Base-by-base conservation (phyloP, 495 filamentous ascomycete genomes). In the Clavariopsis aquatica region DNA sequence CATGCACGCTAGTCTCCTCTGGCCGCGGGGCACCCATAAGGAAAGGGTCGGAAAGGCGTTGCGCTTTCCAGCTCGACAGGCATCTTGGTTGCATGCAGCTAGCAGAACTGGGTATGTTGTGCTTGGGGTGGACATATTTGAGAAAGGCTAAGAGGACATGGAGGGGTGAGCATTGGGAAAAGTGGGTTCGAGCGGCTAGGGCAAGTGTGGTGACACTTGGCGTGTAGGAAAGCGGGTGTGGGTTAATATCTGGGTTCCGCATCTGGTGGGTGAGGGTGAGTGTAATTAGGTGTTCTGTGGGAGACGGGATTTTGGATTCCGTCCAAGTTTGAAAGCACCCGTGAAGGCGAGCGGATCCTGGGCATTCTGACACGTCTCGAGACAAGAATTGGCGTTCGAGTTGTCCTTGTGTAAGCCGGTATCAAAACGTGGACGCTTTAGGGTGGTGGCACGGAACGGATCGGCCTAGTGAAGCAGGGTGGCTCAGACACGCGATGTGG, bases 201-300 rank as follows among this genome's bases (percentile, higher is more conserved):
- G 24, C n/a, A 46, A 15, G 60, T 19, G 20, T 27, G 53, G 49
- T 62, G 60, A 46, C 12, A 46, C 49, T 62, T 62, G 60, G 49
- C 60, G 41, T 15, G 38, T 55, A 62, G 60, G 49, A 61, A 22
- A 52, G n/a, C 9, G 45, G 15, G 13, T 34, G 31, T 34, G 31
- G 31, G 31, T 12, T 34, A 34, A 6, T 12, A 34, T 34, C 5
- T 34, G 31, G 31, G 31, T 34, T 34, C 31, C 5, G 31, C 12
- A n/a, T n/a, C n/a, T n/a, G n/a, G n/a, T n/a, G n/a, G n/a, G n/a
- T n/a, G n/a, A n/a, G n/a, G n/a, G n/a, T n/a, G n/a, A n/a, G n/a
- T n/a, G n/a, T n/a, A n/a, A n/a, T n/a, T n/a, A n/a, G n/a, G n/a
- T n/a, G n/a, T n/a, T n/a, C n/a, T n/a, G n/a, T n/a, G n/a, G n/a